Evolutionary conservation across 208 protist species (phyloP), one percentile per base, ranked within the genome.

Genomic region (Giardia muris): DNA sequence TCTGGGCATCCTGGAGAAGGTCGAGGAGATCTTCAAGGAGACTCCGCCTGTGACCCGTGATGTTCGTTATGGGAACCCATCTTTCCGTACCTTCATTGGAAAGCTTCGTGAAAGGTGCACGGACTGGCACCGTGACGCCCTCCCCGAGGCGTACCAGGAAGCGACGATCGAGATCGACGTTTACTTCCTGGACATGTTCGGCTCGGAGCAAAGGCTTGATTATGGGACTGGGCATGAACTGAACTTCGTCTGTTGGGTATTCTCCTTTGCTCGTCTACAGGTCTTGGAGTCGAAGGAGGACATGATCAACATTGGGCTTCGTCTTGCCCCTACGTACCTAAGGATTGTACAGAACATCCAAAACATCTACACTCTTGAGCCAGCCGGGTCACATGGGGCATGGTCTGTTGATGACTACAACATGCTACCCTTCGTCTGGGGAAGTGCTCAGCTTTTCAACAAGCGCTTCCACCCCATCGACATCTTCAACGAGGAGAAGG

Each of bases 331-430:
- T n/a, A 0, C 4, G n/a, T 93, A 93, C 42, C 0, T 93, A 43
- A 2, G 46, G 2, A 1, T 93, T 0, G 87, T 43, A 1, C 2
- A 42, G 1, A n/a, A 87, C 3, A 22, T 93, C 0, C 92, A 93
- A 47, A 57, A 90, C 4, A 43, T 86, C 4, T 93, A 93, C 76
- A 93, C 92, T 0, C 42, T 93, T 47, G 93, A 93, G 92, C 90
- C 93, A 1, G 93, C 93, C 3, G 93, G 93, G 0, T 92, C 93
- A 39, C 92, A 90, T 86, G 93, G 93, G n/a, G 90, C 46, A 10
- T 93, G 93, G 93, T 67, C 47, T 19, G 47, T 93, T 30, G 93
- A 93, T 93, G 93, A 93, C 92, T 93, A 89, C 46, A 87, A 93
- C 3, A 88, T 93, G 10, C 30, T 93, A 3, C 93, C 93, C 2